Evolutionary conservation across 2,329 filamentous ascomycete species (phyloP).

Genomic region (Aureobasidium leucospermi): DNA sequence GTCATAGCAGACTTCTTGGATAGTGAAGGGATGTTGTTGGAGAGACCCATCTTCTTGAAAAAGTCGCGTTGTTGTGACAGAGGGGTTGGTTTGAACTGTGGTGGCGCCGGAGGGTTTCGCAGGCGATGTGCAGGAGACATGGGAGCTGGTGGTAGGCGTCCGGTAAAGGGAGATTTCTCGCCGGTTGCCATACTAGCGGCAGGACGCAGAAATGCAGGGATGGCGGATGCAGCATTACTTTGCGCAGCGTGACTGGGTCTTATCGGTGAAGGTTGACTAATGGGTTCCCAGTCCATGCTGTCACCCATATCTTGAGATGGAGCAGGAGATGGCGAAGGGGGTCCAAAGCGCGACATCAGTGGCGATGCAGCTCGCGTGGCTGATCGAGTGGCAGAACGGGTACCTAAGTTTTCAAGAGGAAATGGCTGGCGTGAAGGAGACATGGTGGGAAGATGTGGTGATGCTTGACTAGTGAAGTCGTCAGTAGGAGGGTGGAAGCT

Average conservation of each 20-base stretch:
- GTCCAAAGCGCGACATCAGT: slow-evolving; percentile 17
- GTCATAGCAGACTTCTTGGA: not conserved
- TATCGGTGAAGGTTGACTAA: slow-evolving; percentile 5
- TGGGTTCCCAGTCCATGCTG: slow-evolving; percentile 68
- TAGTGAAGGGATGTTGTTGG: not conserved
- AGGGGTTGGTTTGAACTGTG: slow-evolving; percentile 16
- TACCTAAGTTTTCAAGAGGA: slow-evolving; percentile 28
- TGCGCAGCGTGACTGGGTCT: slow-evolving; percentile 4
- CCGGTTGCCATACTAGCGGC: slow-evolving; percentile 32
- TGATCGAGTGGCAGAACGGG: slow-evolving; percentile 16
- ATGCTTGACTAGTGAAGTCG: slow-evolving; percentile 27
- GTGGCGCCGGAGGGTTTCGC: slow-evolving; percentile 44
- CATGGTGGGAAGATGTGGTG: slow-evolving; percentile 1
- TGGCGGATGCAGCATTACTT: slow-evolving; percentile 12
- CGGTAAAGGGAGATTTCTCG: slow-evolving; percentile 56
- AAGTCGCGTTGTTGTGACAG: slow-evolving; percentile 17
- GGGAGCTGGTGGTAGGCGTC: slow-evolving; percentile 62
- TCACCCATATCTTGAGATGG: slow-evolving; percentile 33
- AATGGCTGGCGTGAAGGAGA: slow-evolving; percentile 21
- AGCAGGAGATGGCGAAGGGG: not conserved
- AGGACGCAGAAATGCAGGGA: slow-evolving; percentile 46
- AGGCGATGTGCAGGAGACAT: slow-evolving; percentile 56
- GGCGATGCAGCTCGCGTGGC: slow-evolving; percentile 11
- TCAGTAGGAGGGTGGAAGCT: slow-evolving; percentile 29
- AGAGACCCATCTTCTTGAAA: slow-evolving; percentile 17